Evolutionary conservation across 2,329 filamentous ascomycete species (phyloP).

Genomic region (Hypoxylon sp.): DNA sequence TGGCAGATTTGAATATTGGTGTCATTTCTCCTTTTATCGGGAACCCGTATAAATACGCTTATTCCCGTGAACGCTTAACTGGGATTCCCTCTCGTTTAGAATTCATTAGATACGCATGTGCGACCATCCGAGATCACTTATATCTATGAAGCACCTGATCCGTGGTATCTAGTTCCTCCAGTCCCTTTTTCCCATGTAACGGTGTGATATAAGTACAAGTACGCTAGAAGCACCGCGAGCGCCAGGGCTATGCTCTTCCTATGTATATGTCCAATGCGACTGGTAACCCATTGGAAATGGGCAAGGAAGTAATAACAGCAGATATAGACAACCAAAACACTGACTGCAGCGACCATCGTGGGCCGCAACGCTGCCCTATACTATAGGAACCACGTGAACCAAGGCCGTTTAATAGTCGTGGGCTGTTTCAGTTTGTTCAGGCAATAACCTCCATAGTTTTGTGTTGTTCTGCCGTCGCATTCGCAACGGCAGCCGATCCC

Average conservation of each 20-base stretch:
- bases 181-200: conserved; percentile 31
- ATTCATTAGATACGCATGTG: conserved; percentile 16
- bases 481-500: conserved; percentile 61
- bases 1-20: conserved; percentile 6
- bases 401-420: conserved; percentile 51
- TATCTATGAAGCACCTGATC: conserved; percentile 34
- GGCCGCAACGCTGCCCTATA: conserved; percentile 19
- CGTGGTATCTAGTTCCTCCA: conserved; percentile 41
- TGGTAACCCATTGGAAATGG: conserved; percentile 15
- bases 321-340: conserved; percentile 28
- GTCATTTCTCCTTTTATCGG: conserved; percentile 1
- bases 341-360: conserved; percentile 1
- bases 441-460: conserved; percentile 56
- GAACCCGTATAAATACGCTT: conserved; percentile 3
- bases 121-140: conserved; percentile 22
- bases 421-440: conserved; percentile 58
- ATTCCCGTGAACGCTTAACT: neutral
- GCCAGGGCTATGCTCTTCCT: conserved; percentile 41
- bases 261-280: conserved; percentile 32
- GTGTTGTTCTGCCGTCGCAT: conserved; percentile 55
- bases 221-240: conserved; percentile 43
- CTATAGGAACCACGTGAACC: conserved; percentile 55
- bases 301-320: conserved; percentile 26
- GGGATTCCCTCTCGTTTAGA: conserved; percentile 3
- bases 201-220: conserved; percentile 42